These are phyloP conservation scores for Kalaharituber pfeilii DNA, from an alignment of 2,329 filamentous ascomycete genomes.

Conservation along the genomic window DNA sequence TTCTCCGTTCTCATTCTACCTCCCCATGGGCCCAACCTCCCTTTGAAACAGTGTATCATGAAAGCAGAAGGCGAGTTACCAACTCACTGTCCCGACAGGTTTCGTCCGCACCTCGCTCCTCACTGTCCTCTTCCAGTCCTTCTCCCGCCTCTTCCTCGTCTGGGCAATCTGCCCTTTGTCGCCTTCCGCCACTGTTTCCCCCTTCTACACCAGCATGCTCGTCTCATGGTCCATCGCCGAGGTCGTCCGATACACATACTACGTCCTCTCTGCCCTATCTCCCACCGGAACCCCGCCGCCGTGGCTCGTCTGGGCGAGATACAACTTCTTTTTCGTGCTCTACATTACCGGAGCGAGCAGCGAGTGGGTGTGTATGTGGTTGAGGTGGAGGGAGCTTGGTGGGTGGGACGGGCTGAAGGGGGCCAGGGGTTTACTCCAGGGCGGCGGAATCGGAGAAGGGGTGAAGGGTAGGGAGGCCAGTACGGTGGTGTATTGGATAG, in stretches of 20 bases:
- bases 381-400: slow-evolving; percentile 45
- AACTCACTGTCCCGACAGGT: slow-evolving; percentile 32
- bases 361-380: slow-evolving; percentile 67
- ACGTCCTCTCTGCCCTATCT: slow-evolving; percentile 50
- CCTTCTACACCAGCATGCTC: slow-evolving; percentile 60
- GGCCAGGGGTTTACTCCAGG: too few species aligned
- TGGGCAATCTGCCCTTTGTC: slow-evolving; percentile 68
- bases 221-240: slow-evolving; percentile 80
- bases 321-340: slow-evolving; percentile 83
- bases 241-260: slow-evolving; percentile 84
- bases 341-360: slow-evolving; percentile 84
- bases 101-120: slow-evolving; percentile 69
- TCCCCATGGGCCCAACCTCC: background rate
- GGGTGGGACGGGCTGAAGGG: slow-evolving; percentile 2
- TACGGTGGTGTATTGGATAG: slow-evolving; percentile 8
- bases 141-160: slow-evolving; percentile 70
- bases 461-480: too few species aligned
- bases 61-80: background rate
- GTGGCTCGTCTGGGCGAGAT: slow-evolving; percentile 61
- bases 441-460: too few species aligned
- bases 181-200: slow-evolving; percentile 43
- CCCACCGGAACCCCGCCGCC: slow-evolving; percentile 42
- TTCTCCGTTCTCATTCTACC: slow-evolving; percentile 18
- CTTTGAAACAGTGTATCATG: background rate
- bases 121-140: slow-evolving; percentile 82